These are phyloP conservation scores for Yarrowia galli DNA, from an alignment of 1,139 yeast species.

Conservation along the genomic window DNA sequence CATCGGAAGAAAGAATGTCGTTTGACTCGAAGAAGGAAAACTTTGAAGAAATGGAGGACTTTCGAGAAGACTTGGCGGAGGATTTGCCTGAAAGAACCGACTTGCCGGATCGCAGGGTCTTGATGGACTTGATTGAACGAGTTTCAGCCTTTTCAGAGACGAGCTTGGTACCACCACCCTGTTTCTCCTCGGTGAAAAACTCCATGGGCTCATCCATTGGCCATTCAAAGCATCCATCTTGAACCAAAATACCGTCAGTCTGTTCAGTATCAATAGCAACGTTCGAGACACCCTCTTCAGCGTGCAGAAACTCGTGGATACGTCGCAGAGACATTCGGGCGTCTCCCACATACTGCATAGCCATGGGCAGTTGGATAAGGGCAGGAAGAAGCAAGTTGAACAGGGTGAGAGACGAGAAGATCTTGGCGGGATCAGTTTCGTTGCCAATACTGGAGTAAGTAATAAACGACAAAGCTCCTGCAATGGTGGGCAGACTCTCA, in stretches of 20 bases:
- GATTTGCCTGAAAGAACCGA: slow-evolving; percentile 12
- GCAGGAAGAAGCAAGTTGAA: slow-evolving; percentile 75
- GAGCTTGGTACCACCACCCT: slow-evolving; percentile 4
- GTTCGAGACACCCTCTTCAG: slow-evolving; percentile 49
- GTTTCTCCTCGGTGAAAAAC: neutral
- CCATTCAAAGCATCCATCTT: slow-evolving; percentile 67
- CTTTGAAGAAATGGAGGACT: slow-evolving; percentile 17
- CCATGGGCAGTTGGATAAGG: slow-evolving; percentile 64
- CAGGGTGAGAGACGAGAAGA: slow-evolving; percentile 76
- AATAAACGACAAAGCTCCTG: slow-evolving; percentile 74
- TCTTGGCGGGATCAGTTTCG: slow-evolving; percentile 63
- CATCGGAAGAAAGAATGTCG: slow-evolving; percentile 1
- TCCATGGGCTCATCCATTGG: slow-evolving; percentile 49
- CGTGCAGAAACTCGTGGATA: slow-evolving; percentile 59
- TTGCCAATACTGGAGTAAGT: slow-evolving; percentile 63
- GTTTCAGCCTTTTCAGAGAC: neutral
- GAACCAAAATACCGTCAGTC: neutral
- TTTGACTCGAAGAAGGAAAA: slow-evolving; percentile 20
- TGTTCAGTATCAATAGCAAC: slow-evolving; percentile 56
- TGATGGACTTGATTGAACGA: neutral
- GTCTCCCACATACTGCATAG: slow-evolving; percentile 64
- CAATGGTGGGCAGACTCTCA: slow-evolving; percentile 65
- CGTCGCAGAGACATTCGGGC: slow-evolving; percentile 66
- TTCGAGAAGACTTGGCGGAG: slow-evolving; percentile 13
- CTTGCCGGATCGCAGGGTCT: neutral